Base-by-base conservation (phyloP, 306 rosid genomes). In the Macrotyloma uniflorum region DNA sequence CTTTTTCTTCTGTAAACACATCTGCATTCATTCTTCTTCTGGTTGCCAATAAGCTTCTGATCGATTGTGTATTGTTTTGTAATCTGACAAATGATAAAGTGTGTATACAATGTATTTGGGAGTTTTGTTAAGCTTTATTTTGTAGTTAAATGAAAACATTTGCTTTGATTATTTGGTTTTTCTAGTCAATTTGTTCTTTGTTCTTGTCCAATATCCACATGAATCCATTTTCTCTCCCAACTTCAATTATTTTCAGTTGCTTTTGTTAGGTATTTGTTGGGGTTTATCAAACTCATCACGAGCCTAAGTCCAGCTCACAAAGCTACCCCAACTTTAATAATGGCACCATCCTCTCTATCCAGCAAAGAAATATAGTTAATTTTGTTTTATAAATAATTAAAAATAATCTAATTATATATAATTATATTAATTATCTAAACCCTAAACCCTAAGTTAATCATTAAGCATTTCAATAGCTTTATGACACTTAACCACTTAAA, bases 1-100 rank as follows among this genome's bases (percentile, higher is more conserved):
- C 19, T 14, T 14, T 12, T n/a, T 16, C 3, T 38, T 53, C 1
- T 24, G 51, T 24, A 35, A 65, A 32, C 45, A 19, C 26, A 40
- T 64, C 33, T 54, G 55, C 51, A 62, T 61, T 61, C 51, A 55
- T 69, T 67, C 30, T 55, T 79, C 22, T 32, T 22, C 72, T 72
- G 19, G 9, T 12, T n/a, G 22, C 24, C 19, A 28, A 46, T 28
- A 19, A 50, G 54, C 26, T 61, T 40, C 24, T 62, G 58, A 49
- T 79, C 6, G 8, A 47, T 61, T 36, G 67, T 71, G 63, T 16
- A 22, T 70, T 68, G 30, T 18, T 58, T 36, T 71, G 14, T 35
- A 57, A 69, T 69, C 35, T 45, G 77, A 59, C 40, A 46, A 2
- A 51, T 38, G 32, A 50, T 54, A 24, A 59, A 20, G 83, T 79